These are phyloP conservation scores for Ustilago shanxiensis DNA, from an alignment of 1,284 basidiomycete genomes.

Conservation along the genomic window DNA sequence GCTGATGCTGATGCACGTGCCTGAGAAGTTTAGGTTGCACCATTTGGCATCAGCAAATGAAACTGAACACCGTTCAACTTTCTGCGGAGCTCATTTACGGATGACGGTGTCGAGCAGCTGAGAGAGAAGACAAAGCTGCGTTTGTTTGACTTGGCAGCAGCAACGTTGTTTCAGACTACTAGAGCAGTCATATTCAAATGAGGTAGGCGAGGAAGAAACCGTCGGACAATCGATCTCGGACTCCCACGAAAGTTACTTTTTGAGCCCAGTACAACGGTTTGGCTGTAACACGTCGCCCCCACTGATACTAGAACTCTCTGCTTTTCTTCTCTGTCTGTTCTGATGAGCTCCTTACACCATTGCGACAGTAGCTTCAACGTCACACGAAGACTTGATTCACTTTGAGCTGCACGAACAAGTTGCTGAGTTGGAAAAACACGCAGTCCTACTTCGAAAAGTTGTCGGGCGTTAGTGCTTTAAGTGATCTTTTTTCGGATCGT, in stretches of 20 bases:
- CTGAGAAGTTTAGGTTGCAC: background rate
- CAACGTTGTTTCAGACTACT: background rate
- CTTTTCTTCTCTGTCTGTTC: too few relatives aligned
- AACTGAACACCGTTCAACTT: background rate
- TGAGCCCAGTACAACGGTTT: background rate
- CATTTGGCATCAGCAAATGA: background rate
- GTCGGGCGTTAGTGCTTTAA: too few relatives aligned
- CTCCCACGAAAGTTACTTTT: background rate
- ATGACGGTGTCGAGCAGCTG: background rate
- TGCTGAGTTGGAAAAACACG: conserved; percentile 6
- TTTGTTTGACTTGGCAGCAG: background rate
- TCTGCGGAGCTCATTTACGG: background rate
- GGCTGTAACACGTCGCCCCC: too few relatives aligned
- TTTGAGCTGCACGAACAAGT: background rate
- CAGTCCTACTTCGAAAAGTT: too few relatives aligned
- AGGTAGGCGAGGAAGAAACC: background rate
- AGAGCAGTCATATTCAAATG: too few relatives aligned
- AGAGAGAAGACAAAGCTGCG: background rate
- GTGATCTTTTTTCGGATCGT: conserved; percentile 10
- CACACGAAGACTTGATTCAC: background rate
- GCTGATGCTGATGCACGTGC: background rate
- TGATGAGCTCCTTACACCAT: background rate
- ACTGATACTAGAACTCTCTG: too few relatives aligned
- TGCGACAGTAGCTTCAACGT: background rate
- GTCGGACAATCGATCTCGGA: background rate